Conservation (phyloP, 805 yeast genomes). For the Helenozyma baotianmanensis region DNA sequence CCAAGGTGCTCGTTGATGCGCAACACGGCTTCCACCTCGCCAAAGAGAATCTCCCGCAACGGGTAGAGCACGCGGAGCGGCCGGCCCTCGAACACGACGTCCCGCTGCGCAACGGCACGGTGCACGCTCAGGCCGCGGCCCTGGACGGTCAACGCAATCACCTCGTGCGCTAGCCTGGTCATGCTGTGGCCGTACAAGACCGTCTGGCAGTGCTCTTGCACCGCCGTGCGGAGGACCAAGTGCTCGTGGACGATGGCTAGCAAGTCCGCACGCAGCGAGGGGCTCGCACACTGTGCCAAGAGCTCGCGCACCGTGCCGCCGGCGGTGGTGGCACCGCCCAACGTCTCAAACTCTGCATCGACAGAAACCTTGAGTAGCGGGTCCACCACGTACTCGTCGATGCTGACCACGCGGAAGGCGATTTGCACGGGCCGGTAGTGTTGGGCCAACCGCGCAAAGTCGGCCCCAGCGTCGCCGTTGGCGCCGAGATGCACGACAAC, state of each 20-base stretch:
- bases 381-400: slow-evolving; percentile 36
- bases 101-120: slow-evolving; percentile 43
- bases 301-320: slow-evolving; percentile 26
- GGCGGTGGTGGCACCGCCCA: slow-evolving; percentile 1
- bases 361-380: slow-evolving; percentile 16
- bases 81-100: slow-evolving; percentile 21
- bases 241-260: slow-evolving; percentile 42
- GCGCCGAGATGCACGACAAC: slow-evolving; percentile 49
- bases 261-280: slow-evolving; percentile 67
- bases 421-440: slow-evolving; percentile 18
- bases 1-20: slow-evolving; percentile 35
- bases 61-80: slow-evolving; percentile 58
- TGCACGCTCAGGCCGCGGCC: slow-evolving; percentile 79
- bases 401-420: slow-evolving; percentile 38
- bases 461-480: slow-evolving; percentile 2
- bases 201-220: slow-evolving; percentile 43
- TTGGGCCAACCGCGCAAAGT: slow-evolving; percentile 9
- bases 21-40: slow-evolving; percentile 61
- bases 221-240: slow-evolving; percentile 45
- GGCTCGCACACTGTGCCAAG: slow-evolving; percentile 38
- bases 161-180: slow-evolving; percentile 78
- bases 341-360: slow-evolving; percentile 9
- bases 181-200: slow-evolving; percentile 71
- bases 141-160: slow-evolving; percentile 73
- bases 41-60: slow-evolving; percentile 64